These are phyloP conservation scores for Backusella macrospora DNA, from an alignment of 192 early-diverging fungal species.

Conservation along the genomic window DNA sequence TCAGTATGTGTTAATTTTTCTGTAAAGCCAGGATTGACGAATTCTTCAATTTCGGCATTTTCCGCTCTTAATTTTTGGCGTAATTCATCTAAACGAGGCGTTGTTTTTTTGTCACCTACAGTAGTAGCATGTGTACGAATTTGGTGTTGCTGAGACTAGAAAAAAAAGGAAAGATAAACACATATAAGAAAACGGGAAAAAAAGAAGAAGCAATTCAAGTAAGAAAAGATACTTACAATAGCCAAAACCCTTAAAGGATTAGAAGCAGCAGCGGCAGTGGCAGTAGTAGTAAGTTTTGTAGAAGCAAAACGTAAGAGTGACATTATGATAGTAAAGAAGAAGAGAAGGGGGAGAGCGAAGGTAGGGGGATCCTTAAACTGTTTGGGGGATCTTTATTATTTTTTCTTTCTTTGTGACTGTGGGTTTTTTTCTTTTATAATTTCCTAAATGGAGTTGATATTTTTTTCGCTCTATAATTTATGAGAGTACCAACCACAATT, in stretches of 20 bases:
- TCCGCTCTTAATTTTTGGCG: slow-evolving; percentile 49
- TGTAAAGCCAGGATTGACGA: slow-evolving; percentile 46
- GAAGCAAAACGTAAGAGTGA: not conserved
- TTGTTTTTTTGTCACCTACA: slow-evolving; percentile 23
- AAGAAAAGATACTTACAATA: not conserved
- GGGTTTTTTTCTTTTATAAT: not conserved
- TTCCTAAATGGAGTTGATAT: slow-evolving; percentile 4
- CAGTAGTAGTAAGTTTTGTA: not conserved
- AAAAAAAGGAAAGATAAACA: no score
- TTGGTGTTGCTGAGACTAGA: slow-evolving; percentile 12
- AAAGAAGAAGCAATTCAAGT: not conserved
- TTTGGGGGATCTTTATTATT: not conserved
- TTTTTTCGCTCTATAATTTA: not conserved
- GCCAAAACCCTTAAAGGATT: not conserved
- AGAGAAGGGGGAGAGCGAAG: not conserved
- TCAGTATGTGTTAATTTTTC: slow-evolving; percentile 58
- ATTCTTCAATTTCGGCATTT: slow-evolving; percentile 53
- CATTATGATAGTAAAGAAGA: not conserved
- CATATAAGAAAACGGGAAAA: not conserved
- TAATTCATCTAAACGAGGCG: slow-evolving; percentile 46
- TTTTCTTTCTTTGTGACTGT: not conserved
- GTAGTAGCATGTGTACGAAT: slow-evolving; percentile 32
- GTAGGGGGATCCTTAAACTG: slow-evolving; percentile 3
- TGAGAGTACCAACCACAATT: not conserved
- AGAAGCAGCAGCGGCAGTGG: not conserved